phyloP scores from a whole-genome alignment of 768 basidiomycete species.

The Hygrocybe coccinea region DNA sequence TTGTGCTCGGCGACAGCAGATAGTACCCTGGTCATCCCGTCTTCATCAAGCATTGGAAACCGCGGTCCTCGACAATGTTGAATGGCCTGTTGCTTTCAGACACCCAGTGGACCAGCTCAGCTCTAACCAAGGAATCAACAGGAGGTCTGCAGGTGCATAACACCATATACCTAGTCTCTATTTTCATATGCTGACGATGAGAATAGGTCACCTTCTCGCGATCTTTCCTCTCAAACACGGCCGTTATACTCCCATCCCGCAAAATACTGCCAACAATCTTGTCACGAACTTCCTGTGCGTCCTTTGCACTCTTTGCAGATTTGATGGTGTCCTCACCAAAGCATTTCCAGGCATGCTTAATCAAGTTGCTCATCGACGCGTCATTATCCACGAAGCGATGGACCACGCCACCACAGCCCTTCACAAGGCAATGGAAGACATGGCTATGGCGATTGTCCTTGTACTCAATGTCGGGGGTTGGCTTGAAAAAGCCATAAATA shows the following conservation, averaged over 20 bases:
- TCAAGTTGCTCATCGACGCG: constrained; percentile 28
- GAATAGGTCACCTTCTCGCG: constrained; percentile 30
- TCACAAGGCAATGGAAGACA: constrained; percentile 25
- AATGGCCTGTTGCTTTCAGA: constrained; percentile 27
- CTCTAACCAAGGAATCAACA: constrained; percentile 12
- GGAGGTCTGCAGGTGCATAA: constrained; percentile 1
- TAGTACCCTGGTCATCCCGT: constrained; percentile 28
- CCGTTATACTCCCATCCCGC: constrained; percentile 21
- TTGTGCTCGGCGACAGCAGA: constrained; percentile 30
- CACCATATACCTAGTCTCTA: constrained; percentile 20
- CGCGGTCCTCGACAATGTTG: too few species aligned
- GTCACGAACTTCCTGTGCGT: constrained; percentile 2
- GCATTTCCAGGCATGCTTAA: constrained; percentile 27
- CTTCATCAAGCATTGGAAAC: too few species aligned
- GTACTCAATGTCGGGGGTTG: constrained; percentile 16
- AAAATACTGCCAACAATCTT: constrained; percentile 6
- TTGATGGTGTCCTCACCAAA: constrained; percentile 28
- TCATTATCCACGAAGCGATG: constrained; percentile 19
- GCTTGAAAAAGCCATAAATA: constrained; percentile 34
- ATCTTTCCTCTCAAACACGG: constrained; percentile 26
- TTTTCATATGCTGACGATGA: constrained; percentile 20
- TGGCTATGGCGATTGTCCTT: constrained; percentile 19
- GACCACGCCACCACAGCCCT: constrained; percentile 17
- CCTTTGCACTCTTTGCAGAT: constrained; percentile 3
- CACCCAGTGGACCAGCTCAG: constrained; percentile 34